phyloP scores from a whole-genome alignment of 768 basidiomycete genomes.

The Termitomyces sp. region DNA sequence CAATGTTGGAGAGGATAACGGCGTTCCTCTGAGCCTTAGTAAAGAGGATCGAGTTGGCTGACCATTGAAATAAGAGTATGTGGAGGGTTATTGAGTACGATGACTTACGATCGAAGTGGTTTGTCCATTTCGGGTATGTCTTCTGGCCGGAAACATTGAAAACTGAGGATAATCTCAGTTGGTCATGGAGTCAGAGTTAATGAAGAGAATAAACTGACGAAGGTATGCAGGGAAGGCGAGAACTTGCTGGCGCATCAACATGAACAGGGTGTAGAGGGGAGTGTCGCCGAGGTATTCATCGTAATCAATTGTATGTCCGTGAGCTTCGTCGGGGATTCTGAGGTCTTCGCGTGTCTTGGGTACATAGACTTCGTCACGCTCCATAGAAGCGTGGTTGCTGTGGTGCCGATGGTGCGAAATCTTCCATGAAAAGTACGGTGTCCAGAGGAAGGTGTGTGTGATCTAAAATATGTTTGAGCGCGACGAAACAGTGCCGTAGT shows the following conservation, averaged over 20 bases:
- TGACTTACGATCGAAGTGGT: background rate
- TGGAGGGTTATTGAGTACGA: background rate
- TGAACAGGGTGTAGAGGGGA: background rate
- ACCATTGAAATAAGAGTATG: background rate
- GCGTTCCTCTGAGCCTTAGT: conserved; percentile 41
- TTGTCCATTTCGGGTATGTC: conserved; percentile 2
- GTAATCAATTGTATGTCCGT: background rate
- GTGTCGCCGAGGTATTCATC: background rate
- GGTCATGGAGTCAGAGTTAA: background rate
- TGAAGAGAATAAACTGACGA: background rate
- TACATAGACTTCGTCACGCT: background rate
- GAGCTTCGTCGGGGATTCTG: background rate
- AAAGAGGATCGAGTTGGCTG: conserved; percentile 55
- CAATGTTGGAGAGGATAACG: conserved; percentile 54
- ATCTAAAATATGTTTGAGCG: background rate
- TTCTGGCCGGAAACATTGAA: conserved; percentile 2
- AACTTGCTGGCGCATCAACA: background rate
- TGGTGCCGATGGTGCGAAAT: background rate
- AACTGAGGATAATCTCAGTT: background rate
- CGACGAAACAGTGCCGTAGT: background rate
- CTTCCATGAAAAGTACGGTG: background rate
- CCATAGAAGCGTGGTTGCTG: background rate
- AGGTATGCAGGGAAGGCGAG: conserved; percentile 1
- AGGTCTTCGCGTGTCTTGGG: background rate
- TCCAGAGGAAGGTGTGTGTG: background rate